Percentiles rank a stretch among this genome's conserved stretches.
Conservation (phyloP, 176 grass and related monocot genomes). For the Musa schizocarpa region DNA sequence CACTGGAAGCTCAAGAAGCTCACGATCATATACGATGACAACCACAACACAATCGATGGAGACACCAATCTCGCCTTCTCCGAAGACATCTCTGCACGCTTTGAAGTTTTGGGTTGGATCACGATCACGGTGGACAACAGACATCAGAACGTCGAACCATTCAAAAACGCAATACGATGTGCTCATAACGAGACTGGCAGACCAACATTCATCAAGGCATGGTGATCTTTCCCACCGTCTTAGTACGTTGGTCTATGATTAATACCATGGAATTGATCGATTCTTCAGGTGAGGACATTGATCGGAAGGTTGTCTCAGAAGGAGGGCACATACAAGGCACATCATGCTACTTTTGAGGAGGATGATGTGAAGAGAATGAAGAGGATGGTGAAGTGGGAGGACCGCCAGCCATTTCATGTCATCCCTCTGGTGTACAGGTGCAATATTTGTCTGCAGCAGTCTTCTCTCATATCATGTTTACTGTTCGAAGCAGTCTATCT, state of each 20-base stretch:
- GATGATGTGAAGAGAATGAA: constrained; percentile 9
- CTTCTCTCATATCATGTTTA: too few species aligned
- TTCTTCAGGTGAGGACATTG: constrained; percentile 5
- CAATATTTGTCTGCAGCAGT: neutral
- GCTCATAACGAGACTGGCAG: neutral
- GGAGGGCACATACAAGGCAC: constrained; percentile 9
- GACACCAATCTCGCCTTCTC: neutral
- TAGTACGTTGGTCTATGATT: neutral
- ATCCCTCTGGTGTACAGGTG: constrained; percentile 13
- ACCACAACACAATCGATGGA: constrained; percentile 16
- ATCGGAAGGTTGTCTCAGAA: constrained; percentile 1
- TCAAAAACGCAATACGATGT: neutral
- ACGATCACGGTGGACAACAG: too few species aligned
- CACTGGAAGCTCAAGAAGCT: constrained; percentile 12
- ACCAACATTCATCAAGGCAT: constrained; percentile 14
- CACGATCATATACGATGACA: constrained; percentile 16
- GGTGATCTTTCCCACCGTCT: neutral
- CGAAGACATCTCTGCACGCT: neutral
- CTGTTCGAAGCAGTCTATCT: too few species aligned
- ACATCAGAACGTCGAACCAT: neutral
- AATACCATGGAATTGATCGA: neutral
- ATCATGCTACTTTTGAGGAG: constrained; percentile 11
- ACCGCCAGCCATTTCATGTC: constrained; percentile 1
- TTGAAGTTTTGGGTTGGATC: too few species aligned
- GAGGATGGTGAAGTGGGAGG: neutral